Evolutionary conservation across 257 asterid species (phyloP), one percentile per base, ranked within the genome.

Genomic region (Penstemon newberryi): DNA sequence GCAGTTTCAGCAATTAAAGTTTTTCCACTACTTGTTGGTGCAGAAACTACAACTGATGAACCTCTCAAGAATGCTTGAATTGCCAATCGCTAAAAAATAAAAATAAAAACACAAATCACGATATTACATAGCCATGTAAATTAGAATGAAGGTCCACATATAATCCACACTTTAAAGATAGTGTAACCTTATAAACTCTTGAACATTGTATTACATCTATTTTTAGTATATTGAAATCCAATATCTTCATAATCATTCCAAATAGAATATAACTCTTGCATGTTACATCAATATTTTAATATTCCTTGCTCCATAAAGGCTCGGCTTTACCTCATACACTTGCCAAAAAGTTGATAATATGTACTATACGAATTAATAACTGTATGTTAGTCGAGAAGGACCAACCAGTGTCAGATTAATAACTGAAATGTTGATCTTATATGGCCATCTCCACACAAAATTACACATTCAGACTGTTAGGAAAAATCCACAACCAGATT

Each of bases 1-100:
- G 99, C 97, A 76, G 96, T 88, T 82, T 94, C 99, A n/a, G 99
- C 99, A 69, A 94, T 91, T 89, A 94, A 87, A 58, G 99, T 94
- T 81, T 94, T 94, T 15, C 99, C 99, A 72, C 99, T 94, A 77
- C 99, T 94, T 2, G 99, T 94, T n/a, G 99, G 99, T 62, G 99
- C 99, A 75, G 99, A 94, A 46, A 94, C 97, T 60, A 94, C 99
- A 36, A 91, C 96, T 25, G 99, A 94, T 10, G 96, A 94, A 39
- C 97, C 99, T 76, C 86, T 82, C 81, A 94, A 72, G 77, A 91
- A 91, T 65, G 96, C 99, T 79, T 87, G 76, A 77, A 94, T 89
- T 0, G 96, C 88, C 76, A 71, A 59, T 56, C 96, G 66, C 99
- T 94, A 56, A 66, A 77, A 53, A 25, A 11, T 36, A 3, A 52